Evolutionary conservation across 2,329 filamentous ascomycete genomes (phyloP).

Genomic region (Colletotrichum lindemuthianum): DNA sequence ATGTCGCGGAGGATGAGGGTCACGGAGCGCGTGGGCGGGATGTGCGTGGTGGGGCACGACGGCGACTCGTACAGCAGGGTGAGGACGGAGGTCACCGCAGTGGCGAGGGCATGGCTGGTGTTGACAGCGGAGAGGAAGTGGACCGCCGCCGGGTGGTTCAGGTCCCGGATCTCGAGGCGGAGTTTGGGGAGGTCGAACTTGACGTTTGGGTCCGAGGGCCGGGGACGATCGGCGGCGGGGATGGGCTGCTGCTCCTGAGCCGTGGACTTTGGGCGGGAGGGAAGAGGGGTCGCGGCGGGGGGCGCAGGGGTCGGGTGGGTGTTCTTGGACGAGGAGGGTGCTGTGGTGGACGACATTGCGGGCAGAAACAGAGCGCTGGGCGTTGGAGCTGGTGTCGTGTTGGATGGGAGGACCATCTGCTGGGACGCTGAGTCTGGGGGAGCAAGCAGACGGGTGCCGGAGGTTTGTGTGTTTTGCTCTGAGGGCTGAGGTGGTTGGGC

Average conservation of each 20-base stretch:
- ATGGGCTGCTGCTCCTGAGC: constrained; percentile 9
- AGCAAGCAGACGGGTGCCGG: neutral
- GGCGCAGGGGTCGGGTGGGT: constrained; percentile 7
- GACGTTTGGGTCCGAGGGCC: constrained; percentile 4
- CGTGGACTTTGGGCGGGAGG: constrained; percentile 16
- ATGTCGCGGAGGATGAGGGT: constrained; percentile 84
- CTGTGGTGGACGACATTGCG: constrained; percentile 33
- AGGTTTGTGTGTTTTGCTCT: neutral
- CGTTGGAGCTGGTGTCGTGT: constrained; percentile 27
- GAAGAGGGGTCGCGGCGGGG: constrained; percentile 30
- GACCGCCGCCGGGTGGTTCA: constrained; percentile 67
- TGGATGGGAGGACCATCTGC: constrained; percentile 31
- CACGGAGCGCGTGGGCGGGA: constrained; percentile 80
- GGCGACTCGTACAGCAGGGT: constrained; percentile 73
- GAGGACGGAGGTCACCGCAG: constrained; percentile 75
- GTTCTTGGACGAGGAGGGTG: constrained; percentile 13
- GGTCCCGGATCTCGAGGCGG: constrained; percentile 68
- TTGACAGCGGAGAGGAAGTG: constrained; percentile 76
- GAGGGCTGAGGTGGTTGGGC: neutral
- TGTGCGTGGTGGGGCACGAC: constrained; percentile 50
- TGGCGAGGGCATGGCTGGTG: constrained; percentile 68
- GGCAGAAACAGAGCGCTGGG: constrained; percentile 32
- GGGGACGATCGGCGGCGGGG: constrained; percentile 5
- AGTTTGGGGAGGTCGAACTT: constrained; percentile 59
- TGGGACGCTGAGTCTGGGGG: neutral